phyloP scores from a whole-genome alignment of 1,284 basidiomycete species.

The Somion occarium region DNA sequence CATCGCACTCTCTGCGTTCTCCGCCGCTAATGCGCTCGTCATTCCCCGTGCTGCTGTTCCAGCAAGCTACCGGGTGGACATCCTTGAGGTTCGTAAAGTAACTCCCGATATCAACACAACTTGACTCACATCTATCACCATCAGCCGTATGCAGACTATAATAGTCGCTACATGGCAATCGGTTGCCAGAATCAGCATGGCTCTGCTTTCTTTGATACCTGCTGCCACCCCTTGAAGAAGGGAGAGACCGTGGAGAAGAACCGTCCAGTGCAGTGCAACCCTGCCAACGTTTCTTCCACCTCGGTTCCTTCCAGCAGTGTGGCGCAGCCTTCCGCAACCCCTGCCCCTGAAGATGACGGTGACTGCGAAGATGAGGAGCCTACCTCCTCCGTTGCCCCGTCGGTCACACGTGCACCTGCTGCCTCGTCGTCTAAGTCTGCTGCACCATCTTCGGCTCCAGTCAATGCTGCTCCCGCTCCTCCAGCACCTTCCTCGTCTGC shows the following conservation, averaged over 20 bases:
- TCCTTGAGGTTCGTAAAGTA: constrained; percentile 28
- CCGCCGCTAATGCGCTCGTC: constrained; percentile 39
- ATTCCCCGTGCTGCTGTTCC: constrained; percentile 43
- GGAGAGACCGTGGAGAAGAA: constrained; percentile 42
- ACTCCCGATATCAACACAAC: neutral
- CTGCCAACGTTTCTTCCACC: constrained; percentile 18
- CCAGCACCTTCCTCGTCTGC: constrained; percentile 17
- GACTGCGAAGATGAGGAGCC: constrained; percentile 29
- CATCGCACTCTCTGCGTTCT: constrained; percentile 42
- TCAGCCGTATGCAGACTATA: constrained; percentile 57
- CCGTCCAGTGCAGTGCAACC: constrained; percentile 51
- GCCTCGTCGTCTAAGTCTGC: constrained; percentile 5
- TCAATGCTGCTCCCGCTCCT: constrained; percentile 8
- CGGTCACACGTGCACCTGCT: constrained; percentile 12
- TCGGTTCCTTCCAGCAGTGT: constrained; percentile 20
- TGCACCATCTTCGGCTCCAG: constrained; percentile 10
- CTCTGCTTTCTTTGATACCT: constrained; percentile 60
- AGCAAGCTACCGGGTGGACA: constrained; percentile 34
- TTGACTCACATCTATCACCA: neutral
- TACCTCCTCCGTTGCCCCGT: constrained; percentile 10
- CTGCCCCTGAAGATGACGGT: constrained; percentile 13
- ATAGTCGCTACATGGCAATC: constrained; percentile 57
- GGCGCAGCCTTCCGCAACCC: constrained; percentile 23
- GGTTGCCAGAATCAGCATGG: constrained; percentile 57
- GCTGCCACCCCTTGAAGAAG: constrained; percentile 53